Base-by-base conservation (phyloP, 1,284 basidiomycete genomes). In the Tremellales sp. region DNA sequence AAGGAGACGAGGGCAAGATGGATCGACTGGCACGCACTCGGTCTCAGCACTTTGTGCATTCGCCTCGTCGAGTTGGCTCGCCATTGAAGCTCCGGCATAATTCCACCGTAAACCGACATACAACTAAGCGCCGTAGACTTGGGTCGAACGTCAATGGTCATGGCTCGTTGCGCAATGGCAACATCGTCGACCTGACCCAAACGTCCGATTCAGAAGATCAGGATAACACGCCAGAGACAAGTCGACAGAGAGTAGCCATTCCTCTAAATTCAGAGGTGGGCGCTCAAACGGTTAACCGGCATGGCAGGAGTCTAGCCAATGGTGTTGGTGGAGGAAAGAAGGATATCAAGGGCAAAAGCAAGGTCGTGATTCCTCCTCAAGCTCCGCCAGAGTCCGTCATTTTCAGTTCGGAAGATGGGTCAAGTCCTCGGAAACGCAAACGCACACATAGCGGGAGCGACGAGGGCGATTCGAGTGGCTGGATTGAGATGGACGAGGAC, bases 401-500 rank as follows among this genome's bases (percentile, higher is more conserved):
- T 15, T 31, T 31, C 15, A 15, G 15, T 31, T 31, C 46, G 10
- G 52, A 59, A 12, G 59, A 53, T 13, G 56, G 49, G 17, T 48
- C 46, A 8, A 64, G 58, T 49, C 64, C 64, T 2, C 50, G 53
- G 36, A 68, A 68, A 48, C 36, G 65, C 39, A 68, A 68, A 48
- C 41, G 65, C 43, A 47, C 53, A 35, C 49, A 49, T 8, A 36
- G 19, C 22, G 43, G 27, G 21, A 40, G 25, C 2, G 42, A 54
- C 26, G 45, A 49, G 12, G 40, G 36, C 33, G 57, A 56, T 37
- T 44, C 51, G 3, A 59, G 58, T 3, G 68, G 67, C 43, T 72
- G 68, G 67, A 45, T 66, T 1, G 67, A 69, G 41, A 62, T 66
- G 40, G 60, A 62, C 36, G 64, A 61, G 21, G 56, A 61, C 45